Evolutionary conservation across 169 alveolate genomes (phyloP), one percentile per base, ranked within the genome.

Genomic region (Fabrea salina): DNA sequence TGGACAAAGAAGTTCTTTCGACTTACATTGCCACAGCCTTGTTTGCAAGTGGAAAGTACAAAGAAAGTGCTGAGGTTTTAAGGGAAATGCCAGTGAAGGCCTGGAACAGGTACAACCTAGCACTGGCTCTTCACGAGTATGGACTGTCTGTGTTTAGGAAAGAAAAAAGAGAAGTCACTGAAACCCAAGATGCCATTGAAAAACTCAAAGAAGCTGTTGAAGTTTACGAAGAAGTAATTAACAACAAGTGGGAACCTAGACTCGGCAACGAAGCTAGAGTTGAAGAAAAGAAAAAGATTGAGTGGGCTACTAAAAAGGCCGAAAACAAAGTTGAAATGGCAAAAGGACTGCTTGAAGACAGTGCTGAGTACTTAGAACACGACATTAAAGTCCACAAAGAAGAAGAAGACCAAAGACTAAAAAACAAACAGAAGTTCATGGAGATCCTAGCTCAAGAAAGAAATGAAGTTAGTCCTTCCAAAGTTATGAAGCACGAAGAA

Each of bases 21-120:
- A 56, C 32, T 54, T 74, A 74, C 8, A 13, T 27, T 33, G 68
- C 81, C 1, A 19, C 16, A 4, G 71, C 72, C 4, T 54, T 37
- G 19, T 74, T 35, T 39, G 47, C 40, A 6, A 11, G 50, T 32
- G 40, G 54, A 22, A 74, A 43, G 74, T 74, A 19, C 49, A 19
- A 50, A n/a, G 81, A 74, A 54, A 19, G 81, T 22, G 49, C 13
- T 4, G 71, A 50, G 1, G 22, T 37, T 54, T 74, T 74, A 33
- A 74, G 49, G 32, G 22, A 39, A 5, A 13, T 51, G 22, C 68
- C 68, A 32, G 30, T 53, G 19, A 53, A 27, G 11, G 35, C 49
- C 2, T 19, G n/a, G 0, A 37, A 53, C 39, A 19, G 11, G 22
- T 54, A 37, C 35, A 74, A 74, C 22, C 11, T 56, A 4, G 81